Conservation (phyloP, 208 protist genomes). For the Trypanosoma avium region DNA sequence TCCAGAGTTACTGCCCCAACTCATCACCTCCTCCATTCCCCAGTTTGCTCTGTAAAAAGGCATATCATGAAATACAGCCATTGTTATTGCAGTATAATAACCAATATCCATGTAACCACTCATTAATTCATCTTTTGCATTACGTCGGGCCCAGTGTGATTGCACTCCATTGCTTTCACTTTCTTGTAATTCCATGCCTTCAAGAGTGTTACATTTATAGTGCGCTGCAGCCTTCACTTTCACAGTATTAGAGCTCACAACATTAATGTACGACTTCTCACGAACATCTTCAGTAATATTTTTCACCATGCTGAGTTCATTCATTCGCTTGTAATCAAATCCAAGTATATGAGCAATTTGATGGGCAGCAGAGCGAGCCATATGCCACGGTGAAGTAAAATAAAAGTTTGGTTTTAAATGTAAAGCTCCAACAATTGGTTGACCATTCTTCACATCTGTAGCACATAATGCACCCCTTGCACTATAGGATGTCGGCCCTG, state of each 20-base stretch:
- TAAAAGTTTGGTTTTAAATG: background rate
- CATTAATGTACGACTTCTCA: background rate
- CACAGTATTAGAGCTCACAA: background rate
- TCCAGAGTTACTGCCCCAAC: conserved; percentile 60
- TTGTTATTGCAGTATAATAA: conserved; percentile 75
- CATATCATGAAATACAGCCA: conserved; percentile 78
- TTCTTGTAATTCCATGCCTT: background rate
- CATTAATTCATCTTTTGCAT: background rate
- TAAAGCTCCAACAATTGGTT: background rate
- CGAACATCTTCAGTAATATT: background rate
- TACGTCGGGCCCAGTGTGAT: background rate
- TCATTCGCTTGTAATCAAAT: background rate
- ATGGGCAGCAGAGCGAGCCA: background rate
- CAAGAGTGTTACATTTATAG: background rate
- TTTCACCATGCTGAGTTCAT: background rate
- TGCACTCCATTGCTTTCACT: background rate
- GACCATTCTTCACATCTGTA: background rate
- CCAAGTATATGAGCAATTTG: background rate
- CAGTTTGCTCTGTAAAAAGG: conserved; percentile 78
- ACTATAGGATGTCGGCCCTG: conserved; percentile 39
- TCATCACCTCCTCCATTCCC: conserved; percentile 57
- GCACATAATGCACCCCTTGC: conserved; percentile 43
- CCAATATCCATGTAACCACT: conserved; percentile 15
- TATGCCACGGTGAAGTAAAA: background rate
- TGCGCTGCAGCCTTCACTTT: background rate